Base-by-base conservation (phyloP, 345 rosid genomes). In the Rhodamnia argentea region DNA sequence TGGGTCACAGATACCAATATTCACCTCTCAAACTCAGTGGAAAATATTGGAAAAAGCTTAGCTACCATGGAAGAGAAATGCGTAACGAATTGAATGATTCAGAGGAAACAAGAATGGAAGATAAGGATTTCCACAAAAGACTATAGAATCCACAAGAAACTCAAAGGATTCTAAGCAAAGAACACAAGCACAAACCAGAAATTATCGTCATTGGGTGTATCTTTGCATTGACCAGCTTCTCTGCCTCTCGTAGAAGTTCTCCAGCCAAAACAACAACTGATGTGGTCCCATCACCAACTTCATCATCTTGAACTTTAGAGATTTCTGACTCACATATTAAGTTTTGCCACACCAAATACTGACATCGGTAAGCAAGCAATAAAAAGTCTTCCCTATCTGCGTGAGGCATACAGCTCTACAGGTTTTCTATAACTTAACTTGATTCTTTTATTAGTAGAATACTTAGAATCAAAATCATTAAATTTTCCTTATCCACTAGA, bases 211-310 rank as follows among this genome's bases (percentile, higher is more conserved):
- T 97, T 15, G 99, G 99, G 86, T 97, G 99, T 89, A 97, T 96
- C 93, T 97, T 97, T 47, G 99, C 87, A 47, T 94, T 94, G 83
- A 96, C 91, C 59, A 97, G 92, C 95, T 96, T 97, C 70, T 97
- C 99, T 32, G 99, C 99, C 94, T 95, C 98, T 90, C 98, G 95
- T 20, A 96, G 82, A 88, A 97, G 99, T 87, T 95, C 99, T 29
- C 99, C 98, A 13, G 99, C 99, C 94, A 97, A 93, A 75, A 97
- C 98, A 89, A 95, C 99, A 87, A 97, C 99, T 82, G 99, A 97
- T 83, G 99, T 97, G 86, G 99, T 97, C 74, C 99, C 99, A 88
- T 97, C 99, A 86, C 99, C 99, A 85, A 97, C 99, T 93, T 97
- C 99, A 87, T 97, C 99, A 90, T 97, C 99, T 91, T 97, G 99